Percentiles rank a stretch among this genome's conserved stretches.
Conservation (phyloP, 768 basidiomycete genomes). For the Boletellus sp. region DNA sequence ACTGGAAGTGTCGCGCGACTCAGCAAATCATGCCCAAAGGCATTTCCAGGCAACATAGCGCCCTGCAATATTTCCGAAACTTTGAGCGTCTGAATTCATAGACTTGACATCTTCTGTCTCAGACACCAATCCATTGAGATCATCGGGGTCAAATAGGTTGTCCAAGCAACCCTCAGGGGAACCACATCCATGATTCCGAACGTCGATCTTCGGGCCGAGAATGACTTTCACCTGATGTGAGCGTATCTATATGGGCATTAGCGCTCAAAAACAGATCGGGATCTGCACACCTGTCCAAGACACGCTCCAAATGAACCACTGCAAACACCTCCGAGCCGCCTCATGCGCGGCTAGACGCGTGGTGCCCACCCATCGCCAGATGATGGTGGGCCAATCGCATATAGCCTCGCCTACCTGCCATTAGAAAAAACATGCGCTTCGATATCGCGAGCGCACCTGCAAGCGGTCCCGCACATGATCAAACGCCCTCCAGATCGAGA, state of each 20-base stretch:
- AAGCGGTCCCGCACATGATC: constrained; percentile 3
- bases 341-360: constrained; percentile 3
- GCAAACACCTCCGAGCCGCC: background rate
- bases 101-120: background rate
- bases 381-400: constrained; percentile 6
- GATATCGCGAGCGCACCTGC: background rate
- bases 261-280: background rate
- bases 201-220: constrained; percentile 2
- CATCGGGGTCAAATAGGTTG: background rate
- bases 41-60: background rate
- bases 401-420: background rate
- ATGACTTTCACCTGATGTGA: background rate
- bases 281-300: background rate
- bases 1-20: too few relatives aligned
- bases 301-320: constrained; percentile 5
- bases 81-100: constrained; percentile 2
- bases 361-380: constrained; percentile 4
- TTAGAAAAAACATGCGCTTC: background rate
- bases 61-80: constrained; percentile 1
- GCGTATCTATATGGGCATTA: background rate
- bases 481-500: constrained; percentile 7
- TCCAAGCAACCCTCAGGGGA: background rate
- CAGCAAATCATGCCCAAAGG: too few relatives aligned
- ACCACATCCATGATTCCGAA: background rate
- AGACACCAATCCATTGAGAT: constrained; percentile 1